Conservation (phyloP, 371 early-diverging fungal species). For the Mortierella sp. region DNA sequence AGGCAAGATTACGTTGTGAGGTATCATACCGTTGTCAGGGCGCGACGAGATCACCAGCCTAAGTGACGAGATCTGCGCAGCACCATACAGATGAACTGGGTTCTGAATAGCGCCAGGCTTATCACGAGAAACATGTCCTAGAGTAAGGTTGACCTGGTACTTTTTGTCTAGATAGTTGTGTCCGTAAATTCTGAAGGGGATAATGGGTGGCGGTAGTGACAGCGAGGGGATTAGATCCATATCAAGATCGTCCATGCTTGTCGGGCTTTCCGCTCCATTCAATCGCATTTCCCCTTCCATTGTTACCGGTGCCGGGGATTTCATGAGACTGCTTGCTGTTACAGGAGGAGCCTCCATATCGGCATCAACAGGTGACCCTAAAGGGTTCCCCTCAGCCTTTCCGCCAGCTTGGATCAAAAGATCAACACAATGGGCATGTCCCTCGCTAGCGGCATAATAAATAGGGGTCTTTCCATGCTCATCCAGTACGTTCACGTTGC, state of each 20-base stretch:
- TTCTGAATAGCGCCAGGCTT: conserved; percentile 19
- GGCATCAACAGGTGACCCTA: conserved; percentile 56
- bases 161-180: conserved; percentile 94
- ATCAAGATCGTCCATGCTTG: conserved; percentile 39
- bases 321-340: conserved; percentile 20
- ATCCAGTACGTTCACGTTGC: conserved; percentile 81
- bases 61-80: conserved; percentile 74
- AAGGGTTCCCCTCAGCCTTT: conserved; percentile 37
- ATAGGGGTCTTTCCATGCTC: conserved; percentile 86
- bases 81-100: conserved; percentile 75
- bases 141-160: conserved; percentile 58
- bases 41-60: conserved; percentile 74
- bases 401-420: conserved; percentile 54
- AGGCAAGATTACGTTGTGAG: conserved; percentile 92
- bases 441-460: conserved; percentile 96
- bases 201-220: conserved; percentile 90
- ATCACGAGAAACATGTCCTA: conserved; percentile 38
- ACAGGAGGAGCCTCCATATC: conserved; percentile 32
- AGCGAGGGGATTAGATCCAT: conserved; percentile 62
- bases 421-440: conserved; percentile 79
- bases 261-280: conserved; percentile 61
- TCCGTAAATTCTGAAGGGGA: conserved; percentile 96
- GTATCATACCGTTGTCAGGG: conserved; percentile 90
- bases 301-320: background rate
- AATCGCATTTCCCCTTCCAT: conserved; percentile 46